Conservation (phyloP, 768 basidiomycete species). For the Lactarius pseudohatsudake region DNA sequence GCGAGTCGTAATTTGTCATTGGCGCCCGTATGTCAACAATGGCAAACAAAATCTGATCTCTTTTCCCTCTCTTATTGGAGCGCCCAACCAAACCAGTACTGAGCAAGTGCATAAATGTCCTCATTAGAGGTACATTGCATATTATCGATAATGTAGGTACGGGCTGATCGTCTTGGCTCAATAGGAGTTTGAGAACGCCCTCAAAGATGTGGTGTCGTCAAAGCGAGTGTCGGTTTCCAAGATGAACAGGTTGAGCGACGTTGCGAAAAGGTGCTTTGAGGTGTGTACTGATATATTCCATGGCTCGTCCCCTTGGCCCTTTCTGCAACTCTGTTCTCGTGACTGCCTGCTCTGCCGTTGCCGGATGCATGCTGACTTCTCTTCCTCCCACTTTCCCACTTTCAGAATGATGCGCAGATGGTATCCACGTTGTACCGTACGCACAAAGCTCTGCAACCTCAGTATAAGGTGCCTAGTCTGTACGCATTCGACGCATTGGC, state of each 20-base stretch:
- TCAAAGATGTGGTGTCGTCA: constrained; percentile 80
- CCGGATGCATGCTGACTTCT: constrained; percentile 5
- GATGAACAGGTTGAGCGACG: constrained; percentile 73
- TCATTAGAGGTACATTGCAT: constrained; percentile 29
- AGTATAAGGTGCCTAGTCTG: constrained; percentile 79
- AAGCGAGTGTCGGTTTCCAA: constrained; percentile 87
- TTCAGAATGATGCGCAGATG: constrained; percentile 79
- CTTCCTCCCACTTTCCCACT: constrained; percentile 4
- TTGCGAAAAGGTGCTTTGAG: constrained; percentile 74
- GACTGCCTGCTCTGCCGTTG: neutral
- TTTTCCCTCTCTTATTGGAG: neutral
- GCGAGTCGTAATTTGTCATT: neutral
- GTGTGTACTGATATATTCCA: constrained; percentile 43
- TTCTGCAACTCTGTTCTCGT: constrained; percentile 9
- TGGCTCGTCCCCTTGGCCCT: neutral
- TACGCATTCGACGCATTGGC: constrained; percentile 94
- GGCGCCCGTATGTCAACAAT: constrained; percentile 19
- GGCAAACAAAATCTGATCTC: constrained; percentile 18
- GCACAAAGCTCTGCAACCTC: constrained; percentile 71
- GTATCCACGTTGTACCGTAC: constrained; percentile 87
- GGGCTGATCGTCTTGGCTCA: constrained; percentile 7
- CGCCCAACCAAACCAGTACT: neutral
- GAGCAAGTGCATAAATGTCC: constrained; percentile 27
- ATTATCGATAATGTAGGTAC: neutral
- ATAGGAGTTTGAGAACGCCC: constrained; percentile 76